These are phyloP conservation scores for Spirogloea muscicola DNA, from an alignment of 139 green algal species.

Conservation along the genomic window DNA sequence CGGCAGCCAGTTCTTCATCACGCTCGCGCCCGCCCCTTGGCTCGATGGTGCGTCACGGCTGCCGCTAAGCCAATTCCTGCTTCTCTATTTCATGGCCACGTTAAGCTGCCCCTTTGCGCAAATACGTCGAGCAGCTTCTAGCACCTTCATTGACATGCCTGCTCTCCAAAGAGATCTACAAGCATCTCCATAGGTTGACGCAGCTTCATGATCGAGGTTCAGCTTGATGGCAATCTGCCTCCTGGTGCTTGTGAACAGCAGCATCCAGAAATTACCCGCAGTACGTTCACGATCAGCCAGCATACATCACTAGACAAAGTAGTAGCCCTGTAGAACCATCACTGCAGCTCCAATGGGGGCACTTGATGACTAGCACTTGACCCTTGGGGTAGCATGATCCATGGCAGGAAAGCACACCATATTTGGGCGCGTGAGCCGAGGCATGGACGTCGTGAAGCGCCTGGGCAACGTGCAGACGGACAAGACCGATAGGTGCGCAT, in stretches of 20 bases:
- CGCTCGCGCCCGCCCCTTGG: constrained; percentile 38
- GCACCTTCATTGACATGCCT: too few relatives aligned
- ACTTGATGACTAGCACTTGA: not conserved
- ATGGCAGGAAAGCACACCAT: constrained; percentile 86
- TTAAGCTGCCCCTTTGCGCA: not conserved
- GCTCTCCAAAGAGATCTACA: too few relatives aligned
- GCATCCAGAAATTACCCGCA: not conserved
- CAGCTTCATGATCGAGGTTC: too few relatives aligned
- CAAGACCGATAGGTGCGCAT: constrained; percentile 58
- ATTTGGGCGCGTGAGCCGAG: constrained; percentile 83
- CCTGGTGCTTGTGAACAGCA: not conserved
- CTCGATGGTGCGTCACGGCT: constrained; percentile 15
- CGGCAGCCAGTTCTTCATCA: constrained; percentile 54
- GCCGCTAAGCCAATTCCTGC: not conserved
- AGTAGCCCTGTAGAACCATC: not conserved
- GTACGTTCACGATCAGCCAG: not conserved
- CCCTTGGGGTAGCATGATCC: not conserved
- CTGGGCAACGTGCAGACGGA: constrained; percentile 77
- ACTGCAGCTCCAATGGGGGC: not conserved
- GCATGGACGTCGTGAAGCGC: constrained; percentile 83
- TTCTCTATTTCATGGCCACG: not conserved
- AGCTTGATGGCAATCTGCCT: too few relatives aligned
- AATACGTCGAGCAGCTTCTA: too few relatives aligned
- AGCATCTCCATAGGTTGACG: too few relatives aligned
- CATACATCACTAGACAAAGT: not conserved